Percentiles rank a stretch among this genome's conserved stretches.
phyloP scores from a whole-genome alignment of 139 green algal species.

The Chlamydomonas sp. region DNA sequence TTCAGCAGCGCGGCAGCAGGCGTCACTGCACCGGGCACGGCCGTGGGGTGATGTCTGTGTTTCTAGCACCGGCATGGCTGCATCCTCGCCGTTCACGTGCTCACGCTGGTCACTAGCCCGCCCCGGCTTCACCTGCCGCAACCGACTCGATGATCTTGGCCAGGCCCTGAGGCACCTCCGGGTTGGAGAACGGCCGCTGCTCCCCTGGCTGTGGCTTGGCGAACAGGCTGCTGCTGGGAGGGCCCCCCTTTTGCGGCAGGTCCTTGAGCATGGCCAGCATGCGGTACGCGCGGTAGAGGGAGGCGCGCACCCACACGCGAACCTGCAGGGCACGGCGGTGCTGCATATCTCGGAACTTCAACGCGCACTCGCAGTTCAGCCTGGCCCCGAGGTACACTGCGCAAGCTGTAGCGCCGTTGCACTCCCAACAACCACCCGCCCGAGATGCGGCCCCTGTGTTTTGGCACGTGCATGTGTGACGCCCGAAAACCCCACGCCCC shows the following conservation, averaged over 20 bases:
- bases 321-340: neutral
- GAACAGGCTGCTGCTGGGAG: neutral
- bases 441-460: neutral
- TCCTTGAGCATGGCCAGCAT: constrained; percentile 1
- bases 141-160: constrained; percentile 8
- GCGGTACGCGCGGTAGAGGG: constrained; percentile 27
- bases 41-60: neutral
- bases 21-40: neutral
- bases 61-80: neutral
- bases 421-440: neutral
- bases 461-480: neutral
- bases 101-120: neutral
- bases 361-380: neutral
- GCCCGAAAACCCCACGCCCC: neutral
- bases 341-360: neutral
- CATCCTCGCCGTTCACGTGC: neutral
- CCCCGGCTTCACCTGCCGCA: neutral
- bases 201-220: neutral
- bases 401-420: neutral
- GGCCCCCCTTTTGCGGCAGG: neutral
- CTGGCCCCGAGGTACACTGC: too few species aligned
- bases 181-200: constrained; percentile 17
- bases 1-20: neutral
- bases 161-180: neutral
- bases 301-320: constrained; percentile 26